These are phyloP conservation scores for Pseudogymnoascus sp. DNA, from an alignment of 2,329 filamentous ascomycete genomes.

Conservation along the genomic window DNA sequence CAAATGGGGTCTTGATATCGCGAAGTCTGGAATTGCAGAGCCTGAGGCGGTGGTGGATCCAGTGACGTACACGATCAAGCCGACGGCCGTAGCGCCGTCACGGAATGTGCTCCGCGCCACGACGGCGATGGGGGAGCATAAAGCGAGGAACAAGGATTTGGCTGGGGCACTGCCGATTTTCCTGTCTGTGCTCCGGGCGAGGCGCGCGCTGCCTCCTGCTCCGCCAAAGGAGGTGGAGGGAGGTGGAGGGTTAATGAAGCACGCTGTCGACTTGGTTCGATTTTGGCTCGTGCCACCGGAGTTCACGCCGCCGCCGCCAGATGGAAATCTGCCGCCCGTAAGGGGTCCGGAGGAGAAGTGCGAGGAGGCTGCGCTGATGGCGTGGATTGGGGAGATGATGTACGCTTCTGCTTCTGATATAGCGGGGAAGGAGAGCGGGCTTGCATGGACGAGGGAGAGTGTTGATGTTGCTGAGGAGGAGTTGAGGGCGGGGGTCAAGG, in stretches of 20 bases:
- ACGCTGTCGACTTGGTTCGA: constrained; percentile 25
- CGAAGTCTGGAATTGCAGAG: constrained; percentile 46
- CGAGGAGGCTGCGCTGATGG: constrained; percentile 76
- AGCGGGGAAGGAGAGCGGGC: constrained; percentile 53
- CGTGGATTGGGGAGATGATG: constrained; percentile 90
- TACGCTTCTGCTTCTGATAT: constrained; percentile 52
- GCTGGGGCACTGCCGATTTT: constrained; percentile 70
- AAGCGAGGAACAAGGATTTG: constrained; percentile 60
- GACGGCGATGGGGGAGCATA: constrained; percentile 70
- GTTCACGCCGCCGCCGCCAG: constrained; percentile 62
- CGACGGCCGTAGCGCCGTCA: constrained; percentile 50
- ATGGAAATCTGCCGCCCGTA: constrained; percentile 58
- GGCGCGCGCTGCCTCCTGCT: constrained; percentile 47
- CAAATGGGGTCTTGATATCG: constrained; percentile 66
- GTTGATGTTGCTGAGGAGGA: constrained; percentile 71
- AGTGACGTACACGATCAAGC: constrained; percentile 54
- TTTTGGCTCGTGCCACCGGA: constrained; percentile 40
- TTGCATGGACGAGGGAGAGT: constrained; percentile 84
- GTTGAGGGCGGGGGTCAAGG: constrained; percentile 31
- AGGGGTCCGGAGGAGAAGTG: constrained; percentile 60
- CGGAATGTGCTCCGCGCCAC: constrained; percentile 66
- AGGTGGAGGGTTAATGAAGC: constrained; percentile 19
- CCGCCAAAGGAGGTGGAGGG: constrained; percentile 21
- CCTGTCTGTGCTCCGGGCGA: constrained; percentile 72
- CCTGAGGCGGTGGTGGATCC: constrained; percentile 45